A percentile compares a stretch with the other conserved stretches of the same genome.
Evolutionary conservation across 805 yeast species (phyloP).

Genomic region (Lipomyces oligophaga): DNA sequence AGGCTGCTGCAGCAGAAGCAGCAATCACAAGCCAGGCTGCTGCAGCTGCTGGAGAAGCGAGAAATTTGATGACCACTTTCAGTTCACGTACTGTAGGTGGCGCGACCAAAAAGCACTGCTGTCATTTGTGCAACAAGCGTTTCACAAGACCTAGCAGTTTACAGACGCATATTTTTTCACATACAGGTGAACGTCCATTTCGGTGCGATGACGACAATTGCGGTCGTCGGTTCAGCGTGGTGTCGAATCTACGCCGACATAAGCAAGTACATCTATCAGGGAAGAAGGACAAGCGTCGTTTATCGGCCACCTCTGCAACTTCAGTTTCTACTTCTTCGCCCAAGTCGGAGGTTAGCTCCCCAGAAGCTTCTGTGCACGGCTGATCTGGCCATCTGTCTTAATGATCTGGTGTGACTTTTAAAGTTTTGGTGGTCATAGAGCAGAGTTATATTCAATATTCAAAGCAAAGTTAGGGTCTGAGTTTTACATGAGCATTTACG

Average conservation of each 20-base stretch:
- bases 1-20: too few relatives aligned
- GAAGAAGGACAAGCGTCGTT: too few relatives aligned
- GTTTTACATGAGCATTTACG: too few relatives aligned
- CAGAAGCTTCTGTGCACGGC: too few relatives aligned
- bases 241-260: conserved; percentile 78
- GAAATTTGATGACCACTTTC: conserved; percentile 27
- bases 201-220: conserved; percentile 61
- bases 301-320: too few relatives aligned
- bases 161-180: conserved; percentile 75
- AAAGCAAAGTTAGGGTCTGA: too few relatives aligned
- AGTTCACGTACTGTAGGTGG: conserved; percentile 19
- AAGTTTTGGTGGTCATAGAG: too few relatives aligned
- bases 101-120: conserved; percentile 35
- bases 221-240: conserved; percentile 65
- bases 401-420: too few relatives aligned
- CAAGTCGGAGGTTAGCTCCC: too few relatives aligned
- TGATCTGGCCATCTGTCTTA: too few relatives aligned
- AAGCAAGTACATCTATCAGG: conserved; percentile 54
- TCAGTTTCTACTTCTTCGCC: too few relatives aligned
- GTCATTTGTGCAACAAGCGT: conserved; percentile 60
- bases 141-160: conserved; percentile 81
- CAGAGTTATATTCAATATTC: too few relatives aligned
- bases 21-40: neutral
- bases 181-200: conserved; percentile 73
- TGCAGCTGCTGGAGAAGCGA: conserved; percentile 5